Evolutionary conservation across 257 asterid genomes (phyloP).

Genomic region (Knoxia roxburghii): DNA sequence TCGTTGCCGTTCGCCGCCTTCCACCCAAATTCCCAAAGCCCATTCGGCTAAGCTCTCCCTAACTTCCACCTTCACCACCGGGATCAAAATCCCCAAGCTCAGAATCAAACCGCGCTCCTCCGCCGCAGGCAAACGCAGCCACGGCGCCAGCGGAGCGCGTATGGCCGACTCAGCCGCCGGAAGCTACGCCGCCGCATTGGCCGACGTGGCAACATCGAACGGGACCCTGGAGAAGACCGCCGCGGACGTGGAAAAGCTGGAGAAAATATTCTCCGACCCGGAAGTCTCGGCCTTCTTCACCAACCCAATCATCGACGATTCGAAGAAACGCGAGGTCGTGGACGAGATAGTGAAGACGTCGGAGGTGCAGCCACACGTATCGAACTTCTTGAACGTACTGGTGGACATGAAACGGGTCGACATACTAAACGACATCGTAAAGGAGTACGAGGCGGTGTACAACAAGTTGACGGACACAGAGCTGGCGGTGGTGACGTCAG

Average conservation of each 20-base stretch:
- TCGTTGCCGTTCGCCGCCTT: slow-evolving; percentile 37
- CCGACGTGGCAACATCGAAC: slow-evolving; percentile 65
- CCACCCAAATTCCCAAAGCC: slow-evolving; percentile 28
- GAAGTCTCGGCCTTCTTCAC: slow-evolving; percentile 41
- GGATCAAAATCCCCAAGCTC: slow-evolving; percentile 46
- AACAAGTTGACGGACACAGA: slow-evolving; percentile 56
- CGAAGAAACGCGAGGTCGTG: slow-evolving; percentile 35
- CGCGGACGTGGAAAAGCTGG: slow-evolving; percentile 60
- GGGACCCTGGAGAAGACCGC: slow-evolving; percentile 34
- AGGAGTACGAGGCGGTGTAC: slow-evolving; percentile 59
- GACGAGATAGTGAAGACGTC: slow-evolving; percentile 48
- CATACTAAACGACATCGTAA: slow-evolving; percentile 45
- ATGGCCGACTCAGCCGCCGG: slow-evolving; percentile 60
- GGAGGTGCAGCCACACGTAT: slow-evolving; percentile 59
- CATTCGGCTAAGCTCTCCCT: slow-evolving; percentile 36
- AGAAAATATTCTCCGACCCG: slow-evolving; percentile 46
- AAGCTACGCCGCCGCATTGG: slow-evolving; percentile 76
- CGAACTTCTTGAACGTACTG: slow-evolving; percentile 60
- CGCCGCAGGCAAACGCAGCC: slow-evolving; percentile 4
- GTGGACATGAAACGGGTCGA: slow-evolving; percentile 68
- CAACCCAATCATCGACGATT: slow-evolving; percentile 42
- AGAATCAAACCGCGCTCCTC: slow-evolving; percentile 25
- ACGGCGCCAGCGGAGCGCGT: slow-evolving; percentile 34
- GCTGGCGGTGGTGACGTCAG: slow-evolving; percentile 68
- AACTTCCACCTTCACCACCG: slow-evolving; percentile 28